phyloP scores from a whole-genome alignment of 2,329 filamentous ascomycete species.

The Diaporthe batatas region DNA sequence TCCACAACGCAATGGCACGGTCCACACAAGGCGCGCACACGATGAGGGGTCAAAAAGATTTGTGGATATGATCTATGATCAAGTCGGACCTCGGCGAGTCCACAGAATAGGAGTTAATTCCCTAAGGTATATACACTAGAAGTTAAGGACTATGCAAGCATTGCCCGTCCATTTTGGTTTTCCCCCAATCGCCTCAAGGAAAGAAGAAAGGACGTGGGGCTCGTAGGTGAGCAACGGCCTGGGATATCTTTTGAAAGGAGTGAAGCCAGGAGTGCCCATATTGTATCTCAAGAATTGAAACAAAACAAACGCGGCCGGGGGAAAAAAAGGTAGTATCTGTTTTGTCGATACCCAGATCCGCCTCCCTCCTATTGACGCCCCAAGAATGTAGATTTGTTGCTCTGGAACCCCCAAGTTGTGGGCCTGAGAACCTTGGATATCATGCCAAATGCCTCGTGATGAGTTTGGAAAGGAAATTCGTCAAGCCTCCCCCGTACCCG shows the following conservation, averaged over 20 bases:
- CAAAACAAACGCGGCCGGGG: not conserved
- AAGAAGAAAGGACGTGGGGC: constrained; percentile 34
- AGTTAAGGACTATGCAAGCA: constrained; percentile 42
- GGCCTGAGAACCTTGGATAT: constrained; percentile 28
- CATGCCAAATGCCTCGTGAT: constrained; percentile 33
- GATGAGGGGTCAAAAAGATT: not conserved
- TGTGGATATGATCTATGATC: not conserved
- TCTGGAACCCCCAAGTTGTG: not conserved
- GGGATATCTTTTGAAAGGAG: constrained; percentile 29
- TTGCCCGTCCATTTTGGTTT: constrained; percentile 19
- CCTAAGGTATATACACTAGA: constrained; percentile 42
- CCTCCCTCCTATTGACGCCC: constrained; percentile 24
- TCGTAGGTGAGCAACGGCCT: constrained; percentile 24
- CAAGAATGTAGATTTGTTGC: not conserved
- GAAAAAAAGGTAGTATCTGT: not conserved
- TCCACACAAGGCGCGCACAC: not conserved
- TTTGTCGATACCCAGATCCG: constrained; percentile 3
- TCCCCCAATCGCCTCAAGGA: constrained; percentile 4
- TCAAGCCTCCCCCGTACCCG: constrained; percentile 1
- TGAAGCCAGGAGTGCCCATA: constrained; percentile 32
- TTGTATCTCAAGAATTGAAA: constrained; percentile 3
- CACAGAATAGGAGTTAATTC: constrained; percentile 17
- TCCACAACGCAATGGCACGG: not conserved
- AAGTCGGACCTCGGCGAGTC: constrained; percentile 5
- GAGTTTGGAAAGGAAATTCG: constrained; percentile 40